These are phyloP conservation scores for Cryphonectria japonica DNA, from an alignment of 2,329 filamentous ascomycete species.

Conservation along the genomic window DNA sequence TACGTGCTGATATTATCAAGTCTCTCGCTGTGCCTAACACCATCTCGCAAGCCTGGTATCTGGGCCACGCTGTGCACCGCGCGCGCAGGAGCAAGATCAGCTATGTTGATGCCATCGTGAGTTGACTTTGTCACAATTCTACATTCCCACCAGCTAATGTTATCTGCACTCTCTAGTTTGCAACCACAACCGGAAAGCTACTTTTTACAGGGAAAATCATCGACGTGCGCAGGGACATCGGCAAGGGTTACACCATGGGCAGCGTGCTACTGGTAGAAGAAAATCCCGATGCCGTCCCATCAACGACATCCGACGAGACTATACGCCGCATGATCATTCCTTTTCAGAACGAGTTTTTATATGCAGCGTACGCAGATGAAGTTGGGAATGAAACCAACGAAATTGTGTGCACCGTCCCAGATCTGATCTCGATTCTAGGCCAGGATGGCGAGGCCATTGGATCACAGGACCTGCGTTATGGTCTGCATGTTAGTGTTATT, in stretches of 20 bases:
- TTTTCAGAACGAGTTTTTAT: conserved; percentile 49
- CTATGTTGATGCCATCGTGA: conserved; percentile 35
- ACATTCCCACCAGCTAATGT: background rate
- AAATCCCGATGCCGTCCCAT: conserved; percentile 33
- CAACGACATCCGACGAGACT: conserved; percentile 32
- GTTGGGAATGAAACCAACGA: conserved; percentile 33
- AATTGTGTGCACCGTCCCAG: conserved; percentile 37
- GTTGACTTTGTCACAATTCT: conserved; percentile 7
- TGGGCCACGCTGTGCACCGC: conserved; percentile 39
- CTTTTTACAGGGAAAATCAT: conserved; percentile 47
- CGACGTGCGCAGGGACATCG: conserved; percentile 44
- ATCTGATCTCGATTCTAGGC: conserved; percentile 43
- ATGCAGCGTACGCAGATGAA: conserved; percentile 41
- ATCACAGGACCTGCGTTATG: conserved; percentile 55
- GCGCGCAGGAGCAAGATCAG: conserved; percentile 37
- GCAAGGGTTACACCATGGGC: conserved; percentile 47
- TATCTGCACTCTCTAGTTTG: conserved; percentile 4
- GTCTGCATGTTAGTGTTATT: conserved; percentile 54
- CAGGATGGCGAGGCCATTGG: conserved; percentile 54
- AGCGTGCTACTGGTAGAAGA: conserved; percentile 40
- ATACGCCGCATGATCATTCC: conserved; percentile 42
- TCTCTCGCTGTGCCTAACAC: conserved; percentile 40
- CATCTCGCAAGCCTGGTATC: conserved; percentile 41
- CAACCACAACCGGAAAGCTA: conserved; percentile 39
- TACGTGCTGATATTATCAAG: conserved; percentile 41